Conservation (phyloP, 2,329 filamentous ascomycete genomes). For the Phaeosphaeriaceae sp. region DNA sequence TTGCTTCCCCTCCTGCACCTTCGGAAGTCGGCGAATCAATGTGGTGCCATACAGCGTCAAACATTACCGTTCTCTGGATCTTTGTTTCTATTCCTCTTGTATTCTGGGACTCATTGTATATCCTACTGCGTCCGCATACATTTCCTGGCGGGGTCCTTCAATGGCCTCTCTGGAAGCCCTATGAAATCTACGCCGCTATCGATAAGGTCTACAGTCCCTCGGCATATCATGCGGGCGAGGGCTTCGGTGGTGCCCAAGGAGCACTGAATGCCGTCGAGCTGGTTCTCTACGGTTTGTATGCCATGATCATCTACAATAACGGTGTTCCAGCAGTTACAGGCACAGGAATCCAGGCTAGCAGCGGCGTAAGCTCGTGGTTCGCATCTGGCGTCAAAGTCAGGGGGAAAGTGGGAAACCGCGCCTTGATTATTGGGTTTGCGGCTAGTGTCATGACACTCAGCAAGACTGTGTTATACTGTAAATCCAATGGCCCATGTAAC, state of each 20-base stretch:
- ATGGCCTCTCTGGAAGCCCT: conserved; percentile 75
- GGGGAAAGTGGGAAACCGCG: conserved; percentile 60
- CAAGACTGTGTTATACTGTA: conserved; percentile 73
- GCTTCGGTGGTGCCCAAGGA: conserved; percentile 80
- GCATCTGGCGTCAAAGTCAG: conserved; percentile 58
- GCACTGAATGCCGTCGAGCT: conserved; percentile 73
- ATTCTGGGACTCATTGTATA: conserved; percentile 80
- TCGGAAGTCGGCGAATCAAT: conserved; percentile 24
- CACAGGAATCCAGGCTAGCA: conserved; percentile 47
- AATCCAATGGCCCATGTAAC: conserved; percentile 36
- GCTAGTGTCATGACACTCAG: conserved; percentile 68
- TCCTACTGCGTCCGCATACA: conserved; percentile 78
- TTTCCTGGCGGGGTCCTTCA: conserved; percentile 81
- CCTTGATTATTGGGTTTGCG: conserved; percentile 64
- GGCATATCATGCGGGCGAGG: conserved; percentile 68
- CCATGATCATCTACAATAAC: conserved; percentile 59
- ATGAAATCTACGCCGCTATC: conserved; percentile 78
- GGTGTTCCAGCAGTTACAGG: conserved; percentile 44
- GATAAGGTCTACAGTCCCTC: conserved; percentile 84
- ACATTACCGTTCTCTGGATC: conserved; percentile 72
- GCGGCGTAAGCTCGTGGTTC: conserved; percentile 52
- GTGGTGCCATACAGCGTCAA: conserved; percentile 67
- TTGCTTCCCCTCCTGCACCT: conserved; percentile 23
- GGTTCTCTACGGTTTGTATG: conserved; percentile 67
- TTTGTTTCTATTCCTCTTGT: conserved; percentile 77